Evolutionary conservation across 1,284 basidiomycete genomes (phyloP), one percentile per base, ranked within the genome.

Genomic region (Lentinula novae-zelandiae): DNA sequence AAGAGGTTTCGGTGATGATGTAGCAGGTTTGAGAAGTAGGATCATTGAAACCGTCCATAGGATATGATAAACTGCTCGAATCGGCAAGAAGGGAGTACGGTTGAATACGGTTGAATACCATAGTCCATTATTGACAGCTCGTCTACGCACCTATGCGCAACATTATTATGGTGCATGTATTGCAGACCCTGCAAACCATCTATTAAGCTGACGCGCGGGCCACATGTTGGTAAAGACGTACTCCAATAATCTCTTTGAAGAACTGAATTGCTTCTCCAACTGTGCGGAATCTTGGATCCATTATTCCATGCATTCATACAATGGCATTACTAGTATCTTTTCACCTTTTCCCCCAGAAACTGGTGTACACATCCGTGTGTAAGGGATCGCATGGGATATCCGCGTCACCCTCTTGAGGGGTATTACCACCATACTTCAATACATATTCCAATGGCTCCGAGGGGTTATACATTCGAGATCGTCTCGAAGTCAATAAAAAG

Each of bases 111-210:
- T n/a, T n/a, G n/a, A n/a, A n/a, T n/a, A n/a, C n/a, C n/a, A n/a
- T n/a, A n/a, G n/a, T n/a, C n/a, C n/a, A n/a, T n/a, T n/a, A n/a
- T n/a, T n/a, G n/a, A n/a, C n/a, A n/a, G n/a, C n/a, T n/a, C n/a
- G n/a, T n/a, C n/a, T n/a, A n/a, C n/a, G n/a, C n/a, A n/a, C n/a
- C n/a, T n/a, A n/a, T n/a, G 74, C 1, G 70, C 72, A 4, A 75
- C 66, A n/a, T 65, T 51, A 17, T 71, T 60, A 1, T 67, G 33
- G 59, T 76, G 75, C 63, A 76, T 67, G 49, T 71, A 74, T 12
- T 63, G 54, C 1, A 75, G 13, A 0, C 73, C 73, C 74, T 76
- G n/a, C n/a, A n/a, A n/a, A n/a, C n/a, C n/a, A n/a, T n/a, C n/a
- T n/a, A n/a, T n/a, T n/a, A n/a, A n/a, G n/a, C n/a, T n/a, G n/a